Evolutionary conservation across 1,284 basidiomycete genomes (phyloP).

Genomic region (Veloboletus limbatus): DNA sequence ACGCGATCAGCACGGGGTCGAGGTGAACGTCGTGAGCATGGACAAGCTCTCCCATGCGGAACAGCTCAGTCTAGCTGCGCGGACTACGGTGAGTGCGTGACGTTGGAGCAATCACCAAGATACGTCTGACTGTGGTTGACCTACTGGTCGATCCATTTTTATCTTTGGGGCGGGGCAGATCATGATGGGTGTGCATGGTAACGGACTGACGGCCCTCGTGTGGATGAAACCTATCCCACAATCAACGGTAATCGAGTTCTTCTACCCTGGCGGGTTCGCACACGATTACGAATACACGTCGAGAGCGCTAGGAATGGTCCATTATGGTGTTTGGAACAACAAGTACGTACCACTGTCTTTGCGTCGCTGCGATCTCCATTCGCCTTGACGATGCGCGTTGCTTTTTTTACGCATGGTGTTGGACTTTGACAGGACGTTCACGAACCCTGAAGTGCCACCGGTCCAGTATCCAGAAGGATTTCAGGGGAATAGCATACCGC

Average conservation of each 20-base stretch:
- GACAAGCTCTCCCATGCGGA: slow-evolving; percentile 77
- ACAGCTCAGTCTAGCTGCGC: slow-evolving; percentile 72
- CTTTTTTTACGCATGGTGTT: neutral
- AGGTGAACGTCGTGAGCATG: slow-evolving; percentile 82
- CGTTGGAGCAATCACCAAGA: neutral
- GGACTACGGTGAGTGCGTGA: slow-evolving; percentile 66
- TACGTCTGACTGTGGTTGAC: neutral
- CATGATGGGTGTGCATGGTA: slow-evolving; percentile 86
- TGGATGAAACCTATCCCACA: slow-evolving; percentile 82
- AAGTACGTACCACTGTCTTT: slow-evolving; percentile 40
- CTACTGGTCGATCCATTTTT: neutral
- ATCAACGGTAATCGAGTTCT: slow-evolving; percentile 86
- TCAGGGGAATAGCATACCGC: slow-evolving; percentile 52
- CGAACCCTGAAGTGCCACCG: slow-evolving; percentile 44
- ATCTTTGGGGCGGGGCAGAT: slow-evolving; percentile 50
- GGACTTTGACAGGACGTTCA: slow-evolving; percentile 43
- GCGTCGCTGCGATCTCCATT: neutral
- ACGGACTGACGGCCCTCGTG: slow-evolving; percentile 76
- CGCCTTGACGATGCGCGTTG: neutral
- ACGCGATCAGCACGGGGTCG: slow-evolving; percentile 71
- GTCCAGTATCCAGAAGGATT: slow-evolving; percentile 53
- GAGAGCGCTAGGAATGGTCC: slow-evolving; percentile 75
- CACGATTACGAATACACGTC: slow-evolving; percentile 84
- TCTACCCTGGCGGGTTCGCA: slow-evolving; percentile 82
- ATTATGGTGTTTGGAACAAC: slow-evolving; percentile 82